Evolutionary conservation across 2,329 filamentous ascomycete genomes (phyloP).

Genomic region (Lomentospora prolificans): DNA sequence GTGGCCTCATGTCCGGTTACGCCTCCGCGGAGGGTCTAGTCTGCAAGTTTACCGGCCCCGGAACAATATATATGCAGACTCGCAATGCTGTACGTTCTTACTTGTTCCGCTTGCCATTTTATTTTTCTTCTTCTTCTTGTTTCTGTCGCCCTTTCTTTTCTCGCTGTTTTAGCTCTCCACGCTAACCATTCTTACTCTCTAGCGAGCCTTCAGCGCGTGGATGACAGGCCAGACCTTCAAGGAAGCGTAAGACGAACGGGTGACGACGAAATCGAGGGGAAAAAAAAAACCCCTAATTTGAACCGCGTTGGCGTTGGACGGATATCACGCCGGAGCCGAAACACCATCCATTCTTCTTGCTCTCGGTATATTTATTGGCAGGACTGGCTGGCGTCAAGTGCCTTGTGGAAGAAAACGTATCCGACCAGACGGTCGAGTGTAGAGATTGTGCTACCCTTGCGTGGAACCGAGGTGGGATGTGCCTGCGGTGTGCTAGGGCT

Average conservation of each 20-base stretch:
- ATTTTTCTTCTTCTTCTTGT: background rate
- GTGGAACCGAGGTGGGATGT: too few species aligned
- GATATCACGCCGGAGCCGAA: too few species aligned
- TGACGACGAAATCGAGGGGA: background rate
- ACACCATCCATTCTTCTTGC: too few species aligned
- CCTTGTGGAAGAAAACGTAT: too few species aligned
- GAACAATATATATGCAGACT: slow-evolving; percentile 87
- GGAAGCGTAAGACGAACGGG: slow-evolving; percentile 14
- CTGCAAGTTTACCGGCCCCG: slow-evolving; percentile 88
- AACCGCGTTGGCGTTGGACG: too few species aligned
- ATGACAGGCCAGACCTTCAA: slow-evolving; percentile 36
- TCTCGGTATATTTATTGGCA: too few species aligned
- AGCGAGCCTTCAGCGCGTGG: slow-evolving; percentile 44
- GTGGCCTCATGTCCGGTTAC: slow-evolving; percentile 83
- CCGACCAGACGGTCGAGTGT: too few species aligned
- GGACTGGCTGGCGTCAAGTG: too few species aligned
- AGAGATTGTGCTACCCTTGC: too few species aligned
- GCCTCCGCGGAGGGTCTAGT: slow-evolving; percentile 79
- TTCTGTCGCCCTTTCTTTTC: background rate
- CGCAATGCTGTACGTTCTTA: slow-evolving; percentile 58
- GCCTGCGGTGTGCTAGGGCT: too few species aligned
- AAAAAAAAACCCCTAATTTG: too few species aligned
- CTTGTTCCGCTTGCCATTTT: background rate
- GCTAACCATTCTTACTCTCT: slow-evolving; percentile 5
- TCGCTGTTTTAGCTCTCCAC: background rate